phyloP scores from a whole-genome alignment of 2,329 filamentous ascomycete genomes.

The Achaetomium macrosporum region DNA sequence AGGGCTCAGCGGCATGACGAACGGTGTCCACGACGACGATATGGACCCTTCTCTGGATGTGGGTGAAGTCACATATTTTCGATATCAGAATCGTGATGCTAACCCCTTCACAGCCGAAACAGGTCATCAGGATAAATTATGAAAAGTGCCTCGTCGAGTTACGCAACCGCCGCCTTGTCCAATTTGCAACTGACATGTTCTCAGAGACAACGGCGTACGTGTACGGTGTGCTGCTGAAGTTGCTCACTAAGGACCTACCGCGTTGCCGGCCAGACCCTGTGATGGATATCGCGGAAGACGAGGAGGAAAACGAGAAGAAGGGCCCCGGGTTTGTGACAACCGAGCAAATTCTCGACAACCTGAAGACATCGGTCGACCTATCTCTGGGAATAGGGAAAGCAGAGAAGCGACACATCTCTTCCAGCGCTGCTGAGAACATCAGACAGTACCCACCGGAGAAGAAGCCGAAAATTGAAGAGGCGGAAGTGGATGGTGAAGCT shows the following conservation, averaged over 20 bases:
- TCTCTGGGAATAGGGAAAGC: constrained; percentile 53
- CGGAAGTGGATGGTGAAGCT: constrained; percentile 30
- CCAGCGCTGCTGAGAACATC: constrained; percentile 44
- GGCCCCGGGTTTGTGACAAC: constrained; percentile 42
- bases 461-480: constrained; percentile 21
- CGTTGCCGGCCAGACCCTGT: constrained; percentile 58
- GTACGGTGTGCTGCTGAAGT: constrained; percentile 66
- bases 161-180: constrained; percentile 69
- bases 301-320: constrained; percentile 32
- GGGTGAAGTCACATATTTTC: constrained; percentile 26
- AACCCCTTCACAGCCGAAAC: constrained; percentile 49
- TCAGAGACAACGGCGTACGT: constrained; percentile 71
- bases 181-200: constrained; percentile 64
- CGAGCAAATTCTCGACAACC: constrained; percentile 49
- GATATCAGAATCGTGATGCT: constrained; percentile 6
- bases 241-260: constrained; percentile 62
- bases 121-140: constrained; percentile 75
- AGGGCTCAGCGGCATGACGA: constrained; percentile 33
- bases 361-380: constrained; percentile 49
- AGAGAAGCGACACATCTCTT: constrained; percentile 41
- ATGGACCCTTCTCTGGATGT: constrained; percentile 45
- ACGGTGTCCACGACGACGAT: constrained; percentile 37
- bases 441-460: constrained; percentile 25
- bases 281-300: constrained; percentile 35
- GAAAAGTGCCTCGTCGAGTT: constrained; percentile 78